phyloP scores from a whole-genome alignment of 805 yeast genomes.

The Tetrapisispora pingtungensis region DNA sequence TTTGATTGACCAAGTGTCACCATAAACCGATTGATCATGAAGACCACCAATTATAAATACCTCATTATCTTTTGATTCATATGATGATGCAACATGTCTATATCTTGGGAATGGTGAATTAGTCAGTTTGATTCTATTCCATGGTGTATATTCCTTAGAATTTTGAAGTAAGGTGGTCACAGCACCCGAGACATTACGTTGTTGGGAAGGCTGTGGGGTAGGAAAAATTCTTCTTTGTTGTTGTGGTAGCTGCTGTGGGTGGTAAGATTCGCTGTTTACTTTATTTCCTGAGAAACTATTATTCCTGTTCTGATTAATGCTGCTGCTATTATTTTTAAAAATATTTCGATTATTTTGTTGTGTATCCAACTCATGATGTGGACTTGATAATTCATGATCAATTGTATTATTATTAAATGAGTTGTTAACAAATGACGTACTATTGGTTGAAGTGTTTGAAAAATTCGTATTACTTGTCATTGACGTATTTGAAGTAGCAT shows the following conservation, averaged over 20 bases:
- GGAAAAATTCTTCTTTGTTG: conserved; percentile 11
- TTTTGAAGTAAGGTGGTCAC: conserved; percentile 15
- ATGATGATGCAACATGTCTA: conserved; percentile 77
- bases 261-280: not conserved
- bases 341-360: not conserved
- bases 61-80: conserved; percentile 70
- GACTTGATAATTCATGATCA: not conserved
- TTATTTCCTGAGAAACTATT: conserved; percentile 6
- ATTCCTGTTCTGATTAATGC: conserved; percentile 18
- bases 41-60: conserved; percentile 90
- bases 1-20: conserved; percentile 86
- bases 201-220: conserved; percentile 20
- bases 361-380: not conserved
- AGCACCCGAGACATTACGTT: conserved; percentile 26
- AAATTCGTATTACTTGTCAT: conserved; percentile 3
- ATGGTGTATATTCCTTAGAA: conserved; percentile 38
- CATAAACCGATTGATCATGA: conserved; percentile 83
- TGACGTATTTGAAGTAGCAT: conserved; percentile 8
- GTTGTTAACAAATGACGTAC: conserved; percentile 1
- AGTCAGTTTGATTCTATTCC: conserved; percentile 53
- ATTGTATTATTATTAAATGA: not conserved
- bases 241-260: not conserved
- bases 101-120: conserved; percentile 90
- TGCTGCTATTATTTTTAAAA: not conserved
- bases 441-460: conserved; percentile 3